Percentiles rank a stretch among this genome's conserved stretches.
Evolutionary conservation across 108 stramenopile genomes (phyloP).

Genomic region (Cyclotella cryptica): DNA sequence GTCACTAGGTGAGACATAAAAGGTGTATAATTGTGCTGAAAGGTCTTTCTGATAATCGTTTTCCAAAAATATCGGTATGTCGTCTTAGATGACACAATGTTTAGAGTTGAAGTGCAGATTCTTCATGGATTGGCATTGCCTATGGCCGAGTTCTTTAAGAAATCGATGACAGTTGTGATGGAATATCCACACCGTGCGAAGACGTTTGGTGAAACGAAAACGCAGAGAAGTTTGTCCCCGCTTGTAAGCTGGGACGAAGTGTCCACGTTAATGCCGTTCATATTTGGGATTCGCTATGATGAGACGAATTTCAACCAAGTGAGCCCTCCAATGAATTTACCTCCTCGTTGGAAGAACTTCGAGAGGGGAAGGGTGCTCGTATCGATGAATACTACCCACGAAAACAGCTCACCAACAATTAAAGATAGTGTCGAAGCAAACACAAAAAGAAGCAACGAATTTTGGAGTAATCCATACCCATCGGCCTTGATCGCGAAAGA

Average conservation of each 20-base stretch:
- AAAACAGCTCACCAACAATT: slow-evolving; percentile 32
- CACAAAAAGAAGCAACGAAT: slow-evolving; percentile 42
- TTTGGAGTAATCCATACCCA: slow-evolving; percentile 64
- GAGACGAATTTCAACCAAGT: slow-evolving; percentile 31
- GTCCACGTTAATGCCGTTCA: slow-evolving; percentile 43
- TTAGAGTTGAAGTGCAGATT: slow-evolving; percentile 82
- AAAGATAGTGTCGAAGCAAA: slow-evolving; percentile 33
- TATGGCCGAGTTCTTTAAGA: slow-evolving; percentile 62
- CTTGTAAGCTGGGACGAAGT: slow-evolving; percentile 70
- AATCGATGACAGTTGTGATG: slow-evolving; percentile 66
- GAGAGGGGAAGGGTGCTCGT: slow-evolving; percentile 80
- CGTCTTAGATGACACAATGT: slow-evolving; percentile 77
- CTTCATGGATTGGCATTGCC: slow-evolving; percentile 72
- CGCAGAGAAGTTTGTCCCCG: slow-evolving; percentile 56
- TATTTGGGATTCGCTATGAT: slow-evolving; percentile 53
- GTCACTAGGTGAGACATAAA: too few species aligned
- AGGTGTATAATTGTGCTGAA: too few species aligned
- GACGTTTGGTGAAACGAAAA: slow-evolving; percentile 21
- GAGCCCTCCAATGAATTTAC: slow-evolving; percentile 77
- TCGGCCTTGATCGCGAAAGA: slow-evolving; percentile 52
- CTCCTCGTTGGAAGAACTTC: slow-evolving; percentile 73
- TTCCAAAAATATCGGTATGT: too few species aligned
- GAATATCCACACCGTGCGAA: slow-evolving; percentile 48
- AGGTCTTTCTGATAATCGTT: too few species aligned
- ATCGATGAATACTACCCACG: slow-evolving; percentile 61